Evolutionary conservation across 768 basidiomycete genomes (phyloP), one percentile per base, ranked within the genome.

Genomic region (Tricholoma sp.): DNA sequence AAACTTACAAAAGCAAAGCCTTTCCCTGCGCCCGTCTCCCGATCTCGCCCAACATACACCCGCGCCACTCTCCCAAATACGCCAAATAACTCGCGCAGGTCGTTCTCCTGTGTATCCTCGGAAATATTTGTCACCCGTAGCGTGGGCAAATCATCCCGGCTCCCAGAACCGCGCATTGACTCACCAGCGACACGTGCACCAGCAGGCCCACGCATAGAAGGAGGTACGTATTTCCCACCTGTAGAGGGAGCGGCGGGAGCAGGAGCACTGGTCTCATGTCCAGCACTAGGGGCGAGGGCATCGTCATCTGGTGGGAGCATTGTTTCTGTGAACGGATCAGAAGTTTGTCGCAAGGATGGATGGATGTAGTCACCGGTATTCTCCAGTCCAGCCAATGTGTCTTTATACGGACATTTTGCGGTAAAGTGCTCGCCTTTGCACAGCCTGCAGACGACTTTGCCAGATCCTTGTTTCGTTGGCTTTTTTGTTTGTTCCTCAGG

Each of bases 401-500:
- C 94, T 74, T 94, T 97, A 81, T 94, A 95, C 6, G 97, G 97
- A 80, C 97, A 98, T 72, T 95, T 94, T 60, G 94, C 90, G 12
- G 97, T 99, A 73, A 95, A 98, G 76, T 98, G 97, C 61, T 89
- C 90, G 52, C 96, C 97, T 68, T 96, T 92, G 76, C 97, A 98
- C 54, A 97, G 75, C 61, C 97, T 82, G 80, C 97, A 99, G 44
- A 80, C 73, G 60, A 99, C 91, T 68, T 94, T 94, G 67, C 93
- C 93, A 18, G 85, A 85, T 58, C 92, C 93, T 1, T 85, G 82
- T 54, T 84, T 84, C 13, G 80, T 80, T 52, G 89, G 81, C 58
- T 83, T 84, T 71, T 92, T 92, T 61, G 86, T 68, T 45, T 75
- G 69, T 56, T 89, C 83, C 64, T 89, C 88, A 10, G 80, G 78